Evolutionary conservation across 1,139 yeast genomes (phyloP).

Genomic region (Keqinozyma sinolaborantium): DNA sequence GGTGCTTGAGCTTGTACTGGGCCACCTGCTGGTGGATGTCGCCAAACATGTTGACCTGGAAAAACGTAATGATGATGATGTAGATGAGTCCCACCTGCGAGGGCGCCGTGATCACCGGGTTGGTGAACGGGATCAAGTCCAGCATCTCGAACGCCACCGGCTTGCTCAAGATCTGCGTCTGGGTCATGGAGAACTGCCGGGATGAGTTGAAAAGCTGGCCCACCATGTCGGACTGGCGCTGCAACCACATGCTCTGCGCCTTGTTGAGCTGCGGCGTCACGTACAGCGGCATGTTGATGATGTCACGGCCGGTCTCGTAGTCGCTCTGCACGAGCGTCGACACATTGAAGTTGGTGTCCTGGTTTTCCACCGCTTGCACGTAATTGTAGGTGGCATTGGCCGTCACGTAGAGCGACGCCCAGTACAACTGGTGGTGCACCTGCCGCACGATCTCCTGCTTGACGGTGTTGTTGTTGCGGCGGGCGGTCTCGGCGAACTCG

Average conservation of each 20-base stretch:
- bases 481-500: constrained; percentile 25
- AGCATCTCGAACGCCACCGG: constrained; percentile 33
- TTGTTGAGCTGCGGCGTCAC: constrained; percentile 20
- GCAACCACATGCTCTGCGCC: constrained; percentile 19
- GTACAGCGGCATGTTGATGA: constrained; percentile 23
- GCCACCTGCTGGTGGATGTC: constrained; percentile 50
- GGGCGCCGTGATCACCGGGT: constrained; percentile 57
- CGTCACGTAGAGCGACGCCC: constrained; percentile 41
- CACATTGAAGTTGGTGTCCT: constrained; percentile 23
- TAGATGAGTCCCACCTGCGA: constrained; percentile 75
- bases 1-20: constrained; percentile 21
- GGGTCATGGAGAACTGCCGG: constrained; percentile 10
- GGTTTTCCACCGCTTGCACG: constrained; percentile 22
- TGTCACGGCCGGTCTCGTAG: constrained; percentile 44
- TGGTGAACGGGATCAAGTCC: constrained; percentile 51
- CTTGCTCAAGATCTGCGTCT: constrained; percentile 19
- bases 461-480: constrained; percentile 24
- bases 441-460: constrained; percentile 27
- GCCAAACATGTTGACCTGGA: constrained; percentile 55
- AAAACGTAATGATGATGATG: constrained; percentile 61
- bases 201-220: constrained; percentile 5
- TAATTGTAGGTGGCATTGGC: constrained; percentile 33
- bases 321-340: constrained; percentile 21
- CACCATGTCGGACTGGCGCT: constrained; percentile 9
- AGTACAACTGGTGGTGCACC: constrained; percentile 43